These are phyloP conservation scores for Zoysia japonica DNA, from an alignment of 176 grass and related monocot species.

Conservation along the genomic window DNA sequence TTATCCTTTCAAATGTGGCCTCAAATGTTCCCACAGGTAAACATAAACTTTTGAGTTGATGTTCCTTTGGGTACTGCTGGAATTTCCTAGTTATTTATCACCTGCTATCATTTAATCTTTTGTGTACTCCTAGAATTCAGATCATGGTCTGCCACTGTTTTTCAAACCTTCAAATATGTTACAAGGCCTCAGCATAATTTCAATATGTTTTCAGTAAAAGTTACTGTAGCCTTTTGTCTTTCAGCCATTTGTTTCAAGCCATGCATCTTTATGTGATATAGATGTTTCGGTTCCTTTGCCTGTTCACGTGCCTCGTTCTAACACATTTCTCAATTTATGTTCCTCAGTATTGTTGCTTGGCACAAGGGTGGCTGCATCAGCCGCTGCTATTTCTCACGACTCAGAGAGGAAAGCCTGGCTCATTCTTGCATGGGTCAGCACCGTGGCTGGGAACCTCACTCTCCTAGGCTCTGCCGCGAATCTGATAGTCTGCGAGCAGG, in stretches of 20 bases:
- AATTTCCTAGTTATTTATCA: not conserved
- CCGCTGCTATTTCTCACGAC: conserved; percentile 63
- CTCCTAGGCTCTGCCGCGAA: conserved; percentile 89
- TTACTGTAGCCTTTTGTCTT: not conserved
- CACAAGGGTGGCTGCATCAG: conserved; percentile 76
- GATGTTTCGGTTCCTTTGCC: not conserved
- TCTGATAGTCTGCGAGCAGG: conserved; percentile 97
- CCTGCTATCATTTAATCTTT: not conserved
- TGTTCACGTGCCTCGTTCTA: not conserved
- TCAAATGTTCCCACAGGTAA: conserved; percentile 95
- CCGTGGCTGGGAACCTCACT: conserved; percentile 89
- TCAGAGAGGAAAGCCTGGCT: conserved; percentile 86
- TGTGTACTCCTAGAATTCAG: not conserved
- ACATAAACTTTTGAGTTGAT: not conserved
- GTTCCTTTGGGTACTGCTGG: not conserved
- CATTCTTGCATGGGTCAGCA: conserved; percentile 85
- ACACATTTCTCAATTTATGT: conserved; percentile 9
- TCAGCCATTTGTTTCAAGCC: not conserved
- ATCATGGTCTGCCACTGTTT: not conserved
- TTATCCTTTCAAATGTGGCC: conserved; percentile 88
- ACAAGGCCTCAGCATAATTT: not conserved
- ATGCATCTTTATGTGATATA: not conserved
- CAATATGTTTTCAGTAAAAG: not conserved
- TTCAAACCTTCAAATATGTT: not conserved
- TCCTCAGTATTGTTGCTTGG: conserved; percentile 79